Conservation (phyloP, 495 filamentous ascomycete species). For the Endocarpon pusillum region DNA sequence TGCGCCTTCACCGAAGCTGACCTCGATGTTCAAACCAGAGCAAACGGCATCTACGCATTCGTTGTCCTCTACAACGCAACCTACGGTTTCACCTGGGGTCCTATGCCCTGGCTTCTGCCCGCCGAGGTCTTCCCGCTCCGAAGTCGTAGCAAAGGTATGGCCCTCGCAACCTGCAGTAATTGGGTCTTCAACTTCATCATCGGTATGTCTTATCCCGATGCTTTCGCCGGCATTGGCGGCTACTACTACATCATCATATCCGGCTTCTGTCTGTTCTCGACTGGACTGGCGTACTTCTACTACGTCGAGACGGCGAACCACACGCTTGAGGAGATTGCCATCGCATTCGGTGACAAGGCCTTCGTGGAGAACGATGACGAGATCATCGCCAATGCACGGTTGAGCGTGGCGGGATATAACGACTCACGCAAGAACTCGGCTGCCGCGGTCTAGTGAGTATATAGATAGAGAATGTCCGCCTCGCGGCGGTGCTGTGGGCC, state of each 20-base stretch:
- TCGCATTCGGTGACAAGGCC: conserved; percentile 15
- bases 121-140: conserved; percentile 68
- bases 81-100: conserved; percentile 51
- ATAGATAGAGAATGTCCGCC: too few relatives aligned
- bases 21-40: conserved; percentile 8
- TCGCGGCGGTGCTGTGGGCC: too few relatives aligned
- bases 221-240: conserved; percentile 51
- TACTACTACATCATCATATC: conserved; percentile 70
- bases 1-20: conserved; percentile 15
- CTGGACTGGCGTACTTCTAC: conserved; percentile 61
- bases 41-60: conserved; percentile 20
- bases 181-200: conserved; percentile 83
- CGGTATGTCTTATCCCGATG: conserved; percentile 71
- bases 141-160: conserved; percentile 61
- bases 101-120: conserved; percentile 65
- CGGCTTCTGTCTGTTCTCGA: conserved; percentile 46
- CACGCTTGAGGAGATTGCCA: conserved; percentile 55
- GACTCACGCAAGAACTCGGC: too few relatives aligned
- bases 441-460: too few relatives aligned
- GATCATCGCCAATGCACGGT: too few relatives aligned
- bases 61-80: conserved; percentile 21
- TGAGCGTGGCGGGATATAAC: too few relatives aligned
- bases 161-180: conserved; percentile 61
- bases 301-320: conserved; percentile 52
- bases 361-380: conserved; percentile 10